Evolutionary conservation across 2,329 filamentous ascomycete species (phyloP).

Genomic region (Trichoderma lentiforme): DNA sequence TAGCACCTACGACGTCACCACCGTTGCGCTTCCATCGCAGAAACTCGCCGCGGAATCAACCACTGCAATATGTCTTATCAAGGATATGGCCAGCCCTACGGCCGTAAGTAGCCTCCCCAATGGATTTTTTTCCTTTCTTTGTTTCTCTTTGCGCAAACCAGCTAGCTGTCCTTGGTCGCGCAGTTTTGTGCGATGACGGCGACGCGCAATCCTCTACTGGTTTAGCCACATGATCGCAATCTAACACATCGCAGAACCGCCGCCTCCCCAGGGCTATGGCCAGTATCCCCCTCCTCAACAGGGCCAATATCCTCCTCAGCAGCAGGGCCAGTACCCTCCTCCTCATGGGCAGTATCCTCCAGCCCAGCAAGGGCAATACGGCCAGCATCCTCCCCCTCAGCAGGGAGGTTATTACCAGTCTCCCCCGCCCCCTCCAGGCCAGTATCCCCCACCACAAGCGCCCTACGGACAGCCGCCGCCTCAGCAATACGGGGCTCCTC

Average conservation of each 20-base stretch:
- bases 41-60: not conserved
- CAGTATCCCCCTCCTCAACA: conserved; percentile 35
- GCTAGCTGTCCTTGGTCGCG: not conserved
- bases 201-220: not conserved
- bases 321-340: conserved; percentile 35
- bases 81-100: conserved; percentile 30
- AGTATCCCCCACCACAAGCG: conserved; percentile 27
- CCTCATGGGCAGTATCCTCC: conserved; percentile 33
- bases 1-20: not conserved
- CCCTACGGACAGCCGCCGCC: conserved; percentile 24
- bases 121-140: not conserved
- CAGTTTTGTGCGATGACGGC: not conserved
- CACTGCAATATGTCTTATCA: conserved; percentile 35
- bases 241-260: conserved; percentile 30
- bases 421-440: conserved; percentile 26
- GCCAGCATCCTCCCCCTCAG: conserved; percentile 26
- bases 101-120: conserved; percentile 33
- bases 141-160: not conserved
- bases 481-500: conserved; percentile 32
- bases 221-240: not conserved
- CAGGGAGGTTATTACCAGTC: conserved; percentile 31
- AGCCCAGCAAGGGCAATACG: conserved; percentile 33
- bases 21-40: not conserved
- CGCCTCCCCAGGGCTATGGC: conserved; percentile 40
- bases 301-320: conserved; percentile 33